Percentiles rank a stretch among this genome's conserved stretches.
These are phyloP conservation scores for Aspergillus incahuasiensis DNA, from an alignment of 495 filamentous ascomycete species.

Conservation along the genomic window DNA sequence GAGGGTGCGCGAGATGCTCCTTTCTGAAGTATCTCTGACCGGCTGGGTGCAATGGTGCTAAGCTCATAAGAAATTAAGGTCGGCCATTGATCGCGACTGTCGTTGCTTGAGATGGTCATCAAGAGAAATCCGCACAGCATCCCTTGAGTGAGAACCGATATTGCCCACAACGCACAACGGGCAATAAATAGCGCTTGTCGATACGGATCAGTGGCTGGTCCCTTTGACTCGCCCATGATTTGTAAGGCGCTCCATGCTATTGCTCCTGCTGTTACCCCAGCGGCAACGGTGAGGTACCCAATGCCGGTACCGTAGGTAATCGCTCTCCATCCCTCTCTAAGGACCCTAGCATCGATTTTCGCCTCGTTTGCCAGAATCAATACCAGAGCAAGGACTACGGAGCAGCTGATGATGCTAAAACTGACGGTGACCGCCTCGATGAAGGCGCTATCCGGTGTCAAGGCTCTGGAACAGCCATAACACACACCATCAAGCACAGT, in stretches of 20 bases:
- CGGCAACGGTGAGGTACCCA: slow-evolving; percentile 29
- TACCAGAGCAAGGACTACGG: slow-evolving; percentile 22
- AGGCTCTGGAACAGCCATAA: slow-evolving; percentile 23
- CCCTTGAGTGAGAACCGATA: slow-evolving; percentile 33
- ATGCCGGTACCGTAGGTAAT: slow-evolving; percentile 18
- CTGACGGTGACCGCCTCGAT: slow-evolving; percentile 24
- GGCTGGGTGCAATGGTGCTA: slow-evolving; percentile 18
- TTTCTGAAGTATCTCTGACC: slow-evolving; percentile 10
- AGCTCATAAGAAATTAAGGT: slow-evolving; percentile 27
- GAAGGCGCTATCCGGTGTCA: slow-evolving; percentile 13
- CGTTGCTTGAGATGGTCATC: slow-evolving; percentile 14
- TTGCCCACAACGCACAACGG: slow-evolving; percentile 32
- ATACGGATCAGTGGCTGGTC: not conserved
- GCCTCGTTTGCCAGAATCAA: slow-evolving; percentile 24
- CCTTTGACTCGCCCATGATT: not conserved
- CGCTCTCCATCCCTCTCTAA: slow-evolving; percentile 21
- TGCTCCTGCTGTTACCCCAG: slow-evolving; percentile 26
- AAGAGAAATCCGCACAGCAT: slow-evolving; percentile 31
- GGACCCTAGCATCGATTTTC: slow-evolving; percentile 9
- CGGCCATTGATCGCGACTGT: slow-evolving; percentile 22
- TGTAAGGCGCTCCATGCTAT: slow-evolving; percentile 25
- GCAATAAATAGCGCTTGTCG: slow-evolving; percentile 20
- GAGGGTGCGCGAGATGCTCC: slow-evolving; percentile 11
- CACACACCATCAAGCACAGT: slow-evolving; percentile 35
- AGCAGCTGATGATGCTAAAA: slow-evolving; percentile 28